Evolutionary conservation across 495 filamentous ascomycete species (phyloP), one percentile per base, ranked within the genome.

Genomic region (Aspergillus heteromorphus): DNA sequence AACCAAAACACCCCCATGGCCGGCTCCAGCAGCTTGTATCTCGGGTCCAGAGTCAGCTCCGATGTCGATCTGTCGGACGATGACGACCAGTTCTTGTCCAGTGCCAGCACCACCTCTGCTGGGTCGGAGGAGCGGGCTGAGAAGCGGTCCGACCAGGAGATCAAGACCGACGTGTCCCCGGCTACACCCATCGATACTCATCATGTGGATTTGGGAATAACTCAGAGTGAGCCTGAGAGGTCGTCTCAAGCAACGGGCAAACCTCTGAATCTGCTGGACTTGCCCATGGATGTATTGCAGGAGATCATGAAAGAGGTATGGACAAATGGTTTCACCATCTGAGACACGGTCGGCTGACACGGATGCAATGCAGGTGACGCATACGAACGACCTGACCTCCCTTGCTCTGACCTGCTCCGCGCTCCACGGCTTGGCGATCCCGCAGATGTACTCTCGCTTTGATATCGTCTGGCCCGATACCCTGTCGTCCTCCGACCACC

Each of bases 391-490:
- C 64, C 77, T 96, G 48, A 89, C 88, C 0, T 86, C 89, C 13
- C 74, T 96, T 25, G 89, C 91, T 6, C 73, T 91, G 45, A 89
- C 89, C 29, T 89, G 91, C 70, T 92, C 89, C 16, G 81, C 86
- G n/a, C 80, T 97, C 13, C 88, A 96, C 71, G 72, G 75, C 38
- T 76, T 97, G 40, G 83, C 88, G 0, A 86, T 92, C 14, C 90
- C 91, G 9, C 82, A 87, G 50, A 95, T 97, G 62, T 97, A 97
- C 67, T 87, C 88, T 1, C 83, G 89, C 21, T 96, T 97, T 66
- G 89, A 96, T 65, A 96, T 96, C 56, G 86, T 93, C 36, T 97
- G 92, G 92, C 92, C 92, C 0, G 89, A 95, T 58, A 81, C 79
- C 6, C 73, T 79, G 41, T 72, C 79, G 18, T 71, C 81, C 2